Conservation (phyloP, 1,139 yeast genomes). For the Diutina pseudorugosa region DNA sequence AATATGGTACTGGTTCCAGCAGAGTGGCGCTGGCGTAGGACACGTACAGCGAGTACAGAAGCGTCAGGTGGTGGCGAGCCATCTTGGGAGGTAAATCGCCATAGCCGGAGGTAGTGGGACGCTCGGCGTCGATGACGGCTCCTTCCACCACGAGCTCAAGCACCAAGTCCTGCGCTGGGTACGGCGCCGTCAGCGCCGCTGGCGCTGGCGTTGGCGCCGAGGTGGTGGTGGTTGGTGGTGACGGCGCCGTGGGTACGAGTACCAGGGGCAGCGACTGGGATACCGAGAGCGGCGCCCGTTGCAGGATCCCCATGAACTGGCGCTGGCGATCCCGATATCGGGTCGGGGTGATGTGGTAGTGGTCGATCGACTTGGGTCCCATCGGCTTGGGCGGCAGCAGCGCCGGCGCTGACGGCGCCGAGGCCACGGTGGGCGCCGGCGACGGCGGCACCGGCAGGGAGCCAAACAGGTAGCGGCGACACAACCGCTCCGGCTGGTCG, state of each 20-base stretch:
- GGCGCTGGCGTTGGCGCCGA: background rate
- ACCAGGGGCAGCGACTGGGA: background rate
- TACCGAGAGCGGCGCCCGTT: background rate
- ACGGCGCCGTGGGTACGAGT: background rate
- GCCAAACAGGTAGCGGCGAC: background rate
- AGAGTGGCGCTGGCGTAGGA: background rate
- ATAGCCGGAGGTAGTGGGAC: background rate
- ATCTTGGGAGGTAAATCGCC: background rate
- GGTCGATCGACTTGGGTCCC: constrained; percentile 2
- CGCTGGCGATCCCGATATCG: background rate
- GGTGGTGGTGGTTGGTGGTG: background rate
- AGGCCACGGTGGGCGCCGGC: background rate
- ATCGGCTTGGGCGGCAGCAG: constrained; percentile 1
- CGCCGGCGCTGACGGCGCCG: background rate
- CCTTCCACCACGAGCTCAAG: background rate
- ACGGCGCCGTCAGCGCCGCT: background rate
- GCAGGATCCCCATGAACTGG: background rate
- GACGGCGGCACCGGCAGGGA: background rate
- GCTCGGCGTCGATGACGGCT: background rate
- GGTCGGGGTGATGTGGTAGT: background rate
- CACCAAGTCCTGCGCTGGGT: background rate
- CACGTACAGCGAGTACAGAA: background rate
- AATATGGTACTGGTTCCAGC: background rate
- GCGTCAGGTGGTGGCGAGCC: background rate
- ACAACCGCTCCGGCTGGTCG: background rate